Evolutionary conservation across 306 rosid species (phyloP).

Genomic region (Lagenaria siceraria): DNA sequence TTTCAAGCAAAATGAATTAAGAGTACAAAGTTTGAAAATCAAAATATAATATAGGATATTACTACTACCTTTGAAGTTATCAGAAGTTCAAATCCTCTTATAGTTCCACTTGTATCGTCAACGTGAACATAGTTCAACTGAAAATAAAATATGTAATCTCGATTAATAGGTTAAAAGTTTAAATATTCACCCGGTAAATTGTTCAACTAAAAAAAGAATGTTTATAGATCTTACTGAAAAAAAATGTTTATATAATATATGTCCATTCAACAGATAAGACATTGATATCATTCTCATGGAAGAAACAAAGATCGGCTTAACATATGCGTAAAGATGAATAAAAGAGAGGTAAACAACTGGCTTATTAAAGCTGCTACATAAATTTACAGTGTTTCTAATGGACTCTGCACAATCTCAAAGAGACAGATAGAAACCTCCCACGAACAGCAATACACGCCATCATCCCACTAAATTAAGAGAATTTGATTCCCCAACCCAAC

Average conservation of each 20-base stretch:
- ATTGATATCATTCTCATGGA: too few relatives aligned
- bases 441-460: slow-evolving; percentile 11
- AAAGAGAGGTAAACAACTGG: neutral
- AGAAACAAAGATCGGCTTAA: neutral
- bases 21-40: neutral
- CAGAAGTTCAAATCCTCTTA: too few relatives aligned
- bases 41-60: neutral
- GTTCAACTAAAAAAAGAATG: too few relatives aligned
- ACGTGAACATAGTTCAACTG: too few relatives aligned
- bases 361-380: neutral
- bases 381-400: slow-evolving; percentile 11
- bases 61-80: too few relatives aligned
- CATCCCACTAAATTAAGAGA: slow-evolving; percentile 3
- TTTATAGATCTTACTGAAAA: too few relatives aligned
- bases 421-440: slow-evolving; percentile 27
- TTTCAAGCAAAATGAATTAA: neutral
- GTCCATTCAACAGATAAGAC: too few relatives aligned
- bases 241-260: too few relatives aligned
- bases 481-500: slow-evolving; percentile 27
- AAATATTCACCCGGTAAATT: too few relatives aligned
- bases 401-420: slow-evolving; percentile 12
- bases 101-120: too few relatives aligned
- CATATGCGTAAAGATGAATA: neutral
- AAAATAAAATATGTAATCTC: too few relatives aligned
- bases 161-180: too few relatives aligned